Conservation (phyloP, 257 asterid species). For the Craterostigma plantagineum region DNA sequence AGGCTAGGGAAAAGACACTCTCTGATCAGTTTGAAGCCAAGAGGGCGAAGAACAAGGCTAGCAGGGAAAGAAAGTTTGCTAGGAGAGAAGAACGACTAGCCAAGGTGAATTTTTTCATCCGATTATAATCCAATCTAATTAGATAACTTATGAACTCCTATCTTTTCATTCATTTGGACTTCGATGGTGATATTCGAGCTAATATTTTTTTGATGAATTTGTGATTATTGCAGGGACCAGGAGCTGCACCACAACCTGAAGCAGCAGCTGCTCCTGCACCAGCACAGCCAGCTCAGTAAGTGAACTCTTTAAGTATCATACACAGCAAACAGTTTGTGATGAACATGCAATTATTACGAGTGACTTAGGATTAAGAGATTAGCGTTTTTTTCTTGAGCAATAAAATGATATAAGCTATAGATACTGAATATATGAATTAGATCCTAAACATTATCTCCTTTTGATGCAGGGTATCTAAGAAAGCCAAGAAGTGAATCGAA, state of each 20-base stretch:
- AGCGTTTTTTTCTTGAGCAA: too few relatives aligned
- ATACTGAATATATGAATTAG: too few relatives aligned
- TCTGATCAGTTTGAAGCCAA: constrained; percentile 93
- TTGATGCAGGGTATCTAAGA: constrained; percentile 46
- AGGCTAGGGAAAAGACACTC: constrained; percentile 83
- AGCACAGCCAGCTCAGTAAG: constrained; percentile 54
- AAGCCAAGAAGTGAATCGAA: constrained; percentile 47
- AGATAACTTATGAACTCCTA: too few relatives aligned
- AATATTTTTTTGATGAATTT: too few relatives aligned
- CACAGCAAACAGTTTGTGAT: neutral
- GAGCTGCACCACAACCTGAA: constrained; percentile 25
- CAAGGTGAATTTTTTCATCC: constrained; percentile 22
- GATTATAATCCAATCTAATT: too few relatives aligned
- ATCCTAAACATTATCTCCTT: neutral
- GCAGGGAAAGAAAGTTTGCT: constrained; percentile 81
- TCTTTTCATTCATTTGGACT: too few relatives aligned
- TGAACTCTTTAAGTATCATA: neutral
- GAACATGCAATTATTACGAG: neutral
- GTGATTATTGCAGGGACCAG: constrained; percentile 41
- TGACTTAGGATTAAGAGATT: too few relatives aligned
- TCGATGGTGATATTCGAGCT: too few relatives aligned
- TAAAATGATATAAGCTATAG: too few relatives aligned
- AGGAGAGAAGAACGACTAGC: constrained; percentile 86
- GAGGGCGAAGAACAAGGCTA: constrained; percentile 94
- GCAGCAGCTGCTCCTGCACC: constrained; percentile 29